Percentiles rank a stretch among this genome's conserved stretches.
Conservation (phyloP, 2,329 filamentous ascomycete species). For the Phaeophleospora eucalypticola region DNA sequence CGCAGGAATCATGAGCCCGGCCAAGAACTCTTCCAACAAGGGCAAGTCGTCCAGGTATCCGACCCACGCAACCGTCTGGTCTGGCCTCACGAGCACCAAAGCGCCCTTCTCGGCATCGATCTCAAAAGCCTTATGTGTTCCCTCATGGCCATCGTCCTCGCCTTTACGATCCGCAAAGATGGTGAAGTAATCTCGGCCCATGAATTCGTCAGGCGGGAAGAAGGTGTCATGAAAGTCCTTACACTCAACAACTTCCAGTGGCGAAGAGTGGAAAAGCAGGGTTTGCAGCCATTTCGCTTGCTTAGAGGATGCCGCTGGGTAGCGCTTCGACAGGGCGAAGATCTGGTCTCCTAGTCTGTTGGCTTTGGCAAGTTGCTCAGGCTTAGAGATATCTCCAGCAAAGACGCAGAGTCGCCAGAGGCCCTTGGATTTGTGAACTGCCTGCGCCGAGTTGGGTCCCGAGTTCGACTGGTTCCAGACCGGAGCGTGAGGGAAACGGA, state of each 20-base stretch:
- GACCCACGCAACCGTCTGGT: conserved; percentile 12
- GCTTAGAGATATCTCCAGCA: conserved; percentile 10
- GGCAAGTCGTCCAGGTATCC: conserved; percentile 5
- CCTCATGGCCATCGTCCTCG: neutral
- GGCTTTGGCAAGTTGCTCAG: neutral
- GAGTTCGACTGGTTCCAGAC: conserved; percentile 15
- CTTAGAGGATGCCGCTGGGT: neutral
- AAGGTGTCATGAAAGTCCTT: conserved; percentile 6
- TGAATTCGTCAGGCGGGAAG: conserved; percentile 1
- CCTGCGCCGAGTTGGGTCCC: conserved; percentile 4
- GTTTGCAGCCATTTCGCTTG: conserved; percentile 2
- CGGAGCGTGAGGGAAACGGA: conserved; percentile 7
- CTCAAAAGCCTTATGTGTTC: conserved; percentile 1
- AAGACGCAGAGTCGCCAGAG: conserved; percentile 21
- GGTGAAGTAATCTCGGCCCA: conserved; percentile 4
- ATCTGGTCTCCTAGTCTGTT: conserved; percentile 5
- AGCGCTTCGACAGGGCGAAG: neutral
- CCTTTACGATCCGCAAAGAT: conserved; percentile 1
- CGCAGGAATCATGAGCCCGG: conserved; percentile 8
- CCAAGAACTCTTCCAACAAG: conserved; percentile 7
- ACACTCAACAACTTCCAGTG: conserved; percentile 1
- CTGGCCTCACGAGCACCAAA: conserved; percentile 9
- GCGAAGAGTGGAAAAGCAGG: conserved; percentile 7
- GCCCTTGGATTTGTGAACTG: conserved; percentile 15
- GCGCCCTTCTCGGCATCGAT: conserved; percentile 5